A percentile compares a stretch with the other conserved stretches of the same genome.
These are phyloP conservation scores for Aspergillus nanangensis DNA, from an alignment of 495 filamentous ascomycete genomes.

Conservation along the genomic window DNA sequence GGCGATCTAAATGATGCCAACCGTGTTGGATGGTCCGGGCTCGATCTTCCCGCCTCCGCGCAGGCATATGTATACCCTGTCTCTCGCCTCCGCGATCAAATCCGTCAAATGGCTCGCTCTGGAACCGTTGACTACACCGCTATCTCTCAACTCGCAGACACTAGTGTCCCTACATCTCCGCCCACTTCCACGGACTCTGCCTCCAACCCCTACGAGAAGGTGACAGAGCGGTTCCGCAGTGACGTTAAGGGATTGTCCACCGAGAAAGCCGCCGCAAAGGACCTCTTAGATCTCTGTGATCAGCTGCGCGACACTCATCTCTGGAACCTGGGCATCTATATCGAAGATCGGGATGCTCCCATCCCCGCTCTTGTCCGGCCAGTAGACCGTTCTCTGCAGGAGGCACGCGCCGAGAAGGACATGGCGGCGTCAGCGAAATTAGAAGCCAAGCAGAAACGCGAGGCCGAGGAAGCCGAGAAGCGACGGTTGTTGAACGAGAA, in stretches of 20 bases:
- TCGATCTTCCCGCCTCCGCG: neutral
- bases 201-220: slow-evolving; percentile 32
- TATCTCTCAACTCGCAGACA: neutral
- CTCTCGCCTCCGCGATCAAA: neutral
- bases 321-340: slow-evolving; percentile 73
- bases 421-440: neutral
- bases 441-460: slow-evolving; percentile 33
- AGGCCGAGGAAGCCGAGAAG: slow-evolving; percentile 47
- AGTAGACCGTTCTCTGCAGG: slow-evolving; percentile 66
- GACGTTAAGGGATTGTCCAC: neutral
- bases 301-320: slow-evolving; percentile 74
- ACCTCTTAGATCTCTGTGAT: slow-evolving; percentile 70
- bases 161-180: neutral
- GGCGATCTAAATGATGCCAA: slow-evolving; percentile 7
- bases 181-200: neutral
- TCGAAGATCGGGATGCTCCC: slow-evolving; percentile 71
- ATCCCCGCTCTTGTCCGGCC: slow-evolving; percentile 78
- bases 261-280: slow-evolving; percentile 29
- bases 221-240: slow-evolving; percentile 33
- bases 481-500: slow-evolving; percentile 58
- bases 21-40: neutral
- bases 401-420: slow-evolving; percentile 66
- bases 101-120: neutral
- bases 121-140: neutral
- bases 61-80: neutral